phyloP scores from a whole-genome alignment of 148 eudicot genomes.

The Rhododendron henanense region DNA sequence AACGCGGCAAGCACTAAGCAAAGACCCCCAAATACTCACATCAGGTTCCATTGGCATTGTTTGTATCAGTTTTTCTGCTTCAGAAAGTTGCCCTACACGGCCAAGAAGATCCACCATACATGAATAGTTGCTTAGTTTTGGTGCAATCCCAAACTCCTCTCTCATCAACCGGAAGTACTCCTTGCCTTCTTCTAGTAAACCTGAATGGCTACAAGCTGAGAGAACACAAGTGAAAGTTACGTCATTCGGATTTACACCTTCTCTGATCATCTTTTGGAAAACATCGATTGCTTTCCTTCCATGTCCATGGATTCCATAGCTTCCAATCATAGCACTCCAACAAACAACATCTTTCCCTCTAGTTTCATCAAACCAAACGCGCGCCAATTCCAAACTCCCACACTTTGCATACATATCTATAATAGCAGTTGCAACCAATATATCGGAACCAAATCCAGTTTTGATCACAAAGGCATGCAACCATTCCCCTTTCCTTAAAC shows the following conservation, averaged over 20 bases:
- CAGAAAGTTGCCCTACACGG: slow-evolving; percentile 17
- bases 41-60: slow-evolving; percentile 17
- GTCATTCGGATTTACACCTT: slow-evolving; percentile 7
- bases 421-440: slow-evolving; percentile 12
- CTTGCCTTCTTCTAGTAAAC: slow-evolving; percentile 16
- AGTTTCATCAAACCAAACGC: slow-evolving; percentile 13
- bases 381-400: slow-evolving; percentile 17
- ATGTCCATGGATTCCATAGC: slow-evolving; percentile 11
- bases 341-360: slow-evolving; percentile 11
- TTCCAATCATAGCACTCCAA: slow-evolving; percentile 16
- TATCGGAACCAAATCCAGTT: slow-evolving; percentile 14
- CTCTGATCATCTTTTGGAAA: slow-evolving; percentile 7
- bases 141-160: slow-evolving; percentile 8
- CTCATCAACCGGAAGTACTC: slow-evolving; percentile 8
- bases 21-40: slow-evolving; percentile 16
- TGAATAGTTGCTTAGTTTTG: slow-evolving; percentile 10
- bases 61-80: slow-evolving; percentile 10
- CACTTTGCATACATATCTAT: slow-evolving; percentile 14
- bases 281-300: slow-evolving; percentile 14
- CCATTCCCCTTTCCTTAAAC: slow-evolving; percentile 9
- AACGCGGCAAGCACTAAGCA: slow-evolving; percentile 14
- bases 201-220: slow-evolving; percentile 18
- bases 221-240: slow-evolving; percentile 18
- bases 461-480: slow-evolving; percentile 8
- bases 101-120: slow-evolving; percentile 22